Evolutionary conservation across 1,284 basidiomycete species (phyloP), one percentile per base, ranked within the genome.

Genomic region (Coniferiporia weirii): DNA sequence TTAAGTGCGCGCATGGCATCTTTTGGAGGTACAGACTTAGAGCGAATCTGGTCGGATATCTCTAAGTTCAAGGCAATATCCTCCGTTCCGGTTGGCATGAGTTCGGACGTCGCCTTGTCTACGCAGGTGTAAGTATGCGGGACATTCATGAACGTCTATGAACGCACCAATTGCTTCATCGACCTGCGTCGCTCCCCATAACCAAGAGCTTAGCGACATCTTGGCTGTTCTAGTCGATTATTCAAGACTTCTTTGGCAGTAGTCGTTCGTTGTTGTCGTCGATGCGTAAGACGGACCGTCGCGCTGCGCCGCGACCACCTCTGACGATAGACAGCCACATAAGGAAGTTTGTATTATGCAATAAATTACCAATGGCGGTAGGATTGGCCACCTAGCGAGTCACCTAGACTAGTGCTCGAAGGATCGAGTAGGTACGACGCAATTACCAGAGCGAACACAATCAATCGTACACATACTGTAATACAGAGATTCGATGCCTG

Each of bases 41-140:
- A 93, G 58, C 95, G 84, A 69, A 99, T 95, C 74, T 96, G 89
- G 75, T 99, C 96, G 65, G 93, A 95, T 77, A 98, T 93, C 70
- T 98, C 95, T 63, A 99, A 87, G 68, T 93, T 94, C 64, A 95
- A 80, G 2, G 93, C 92, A 48, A 98, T 95, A 72, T 98, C 95
- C 71, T 96, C 93, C 56, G 82, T 73, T 50, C 89, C 90, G 55
- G 81, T 77, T 45, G 93, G 92, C 54, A 94, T 75, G 35, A 94
- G 79, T 71, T 95, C 92, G 12, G 93, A 94, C 20, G 94, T 96
- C 46, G 92, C 91, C 75, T 92, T 94, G 75, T 95, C 93, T 93
- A 44, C 52, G 6, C 34, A 46, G 17, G 7, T 22, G 38, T 51
- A 56, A 55, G 44, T 44, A 57, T 50, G 55, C 17, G 45, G 38